These are phyloP conservation scores for Stemphylium vesicarium DNA, from an alignment of 2,329 filamentous ascomycete species.

Conservation along the genomic window DNA sequence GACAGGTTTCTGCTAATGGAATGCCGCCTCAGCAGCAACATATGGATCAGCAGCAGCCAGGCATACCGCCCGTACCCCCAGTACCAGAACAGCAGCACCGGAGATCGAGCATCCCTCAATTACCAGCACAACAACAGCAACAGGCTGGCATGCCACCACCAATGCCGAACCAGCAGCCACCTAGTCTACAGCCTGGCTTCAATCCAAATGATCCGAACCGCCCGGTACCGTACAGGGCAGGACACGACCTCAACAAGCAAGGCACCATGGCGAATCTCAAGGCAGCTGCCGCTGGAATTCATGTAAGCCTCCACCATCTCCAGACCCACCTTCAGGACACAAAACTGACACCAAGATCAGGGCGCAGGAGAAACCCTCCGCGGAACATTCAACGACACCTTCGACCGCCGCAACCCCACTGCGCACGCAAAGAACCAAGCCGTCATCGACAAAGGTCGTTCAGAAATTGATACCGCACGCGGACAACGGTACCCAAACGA, in stretches of 20 bases:
- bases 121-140: slow-evolving; percentile 14
- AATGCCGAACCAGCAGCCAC: slow-evolving; percentile 3
- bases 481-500: slow-evolving; percentile 11
- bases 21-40: slow-evolving; percentile 9
- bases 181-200: slow-evolving; percentile 7
- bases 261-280: slow-evolving; percentile 44
- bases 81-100: slow-evolving; percentile 7
- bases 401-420: slow-evolving; percentile 39
- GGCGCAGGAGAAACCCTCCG: slow-evolving; percentile 46
- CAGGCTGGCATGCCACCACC: slow-evolving; percentile 21
- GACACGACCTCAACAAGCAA: slow-evolving; percentile 32
- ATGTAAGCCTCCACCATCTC: slow-evolving; percentile 30
- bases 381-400: slow-evolving; percentile 42
- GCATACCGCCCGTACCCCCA: slow-evolving; percentile 4
- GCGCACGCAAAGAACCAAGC: slow-evolving; percentile 44
- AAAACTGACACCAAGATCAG: slow-evolving; percentile 22
- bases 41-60: slow-evolving; percentile 1
- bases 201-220: slow-evolving; percentile 21
- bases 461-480: slow-evolving; percentile 38
- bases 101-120: slow-evolving; percentile 3
- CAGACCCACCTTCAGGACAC: not conserved
- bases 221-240: slow-evolving; percentile 30
- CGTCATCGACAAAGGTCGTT: slow-evolving; percentile 38
- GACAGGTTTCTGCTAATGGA: slow-evolving; percentile 27
- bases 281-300: slow-evolving; percentile 45